phyloP scores from a whole-genome alignment of 441 rosid genomes.

The Pelargonium australe region DNA sequence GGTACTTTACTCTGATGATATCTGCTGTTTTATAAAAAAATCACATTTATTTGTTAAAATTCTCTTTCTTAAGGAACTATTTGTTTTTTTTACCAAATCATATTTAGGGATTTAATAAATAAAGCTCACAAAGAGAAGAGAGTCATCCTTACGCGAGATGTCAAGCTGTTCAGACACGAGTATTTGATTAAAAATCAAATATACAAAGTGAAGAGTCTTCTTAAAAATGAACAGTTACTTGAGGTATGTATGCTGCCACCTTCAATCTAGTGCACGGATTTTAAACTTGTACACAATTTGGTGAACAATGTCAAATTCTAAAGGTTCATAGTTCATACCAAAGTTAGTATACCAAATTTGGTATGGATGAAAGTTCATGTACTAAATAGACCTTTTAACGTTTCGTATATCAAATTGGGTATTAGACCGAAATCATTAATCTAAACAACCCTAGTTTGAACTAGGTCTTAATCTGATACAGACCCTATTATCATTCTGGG shows the following conservation, averaged over 20 bases:
- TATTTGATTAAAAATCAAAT: constrained; percentile 65
- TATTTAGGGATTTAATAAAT: constrained; percentile 63
- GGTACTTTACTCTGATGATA: constrained; percentile 27
- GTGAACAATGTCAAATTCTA: too few relatives aligned
- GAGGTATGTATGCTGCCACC: constrained; percentile 45
- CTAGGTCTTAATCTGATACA: too few relatives aligned
- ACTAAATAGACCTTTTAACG: too few relatives aligned
- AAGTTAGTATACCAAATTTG: too few relatives aligned
- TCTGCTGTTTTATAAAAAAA: not conserved
- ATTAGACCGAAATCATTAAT: too few relatives aligned
- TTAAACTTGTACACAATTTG: too few relatives aligned
- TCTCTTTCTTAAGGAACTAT: not conserved
- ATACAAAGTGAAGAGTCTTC: constrained; percentile 66
- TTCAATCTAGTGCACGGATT: not conserved
- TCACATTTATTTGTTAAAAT: not conserved
- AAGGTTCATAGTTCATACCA: too few relatives aligned
- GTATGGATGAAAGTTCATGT: too few relatives aligned
- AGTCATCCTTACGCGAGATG: constrained; percentile 81
- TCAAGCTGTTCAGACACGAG: constrained; percentile 71
- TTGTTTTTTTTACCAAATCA: constrained; percentile 15
- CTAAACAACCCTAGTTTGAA: too few relatives aligned
- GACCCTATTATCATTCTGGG: too few relatives aligned
- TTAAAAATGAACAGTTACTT: constrained; percentile 80
- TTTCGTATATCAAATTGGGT: too few relatives aligned
- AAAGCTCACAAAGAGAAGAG: constrained; percentile 69